Percentiles rank a stretch among this genome's conserved stretches.
Evolutionary conservation across 1,284 basidiomycete genomes (phyloP).

Genomic region (Cryptococcus maquisensis): DNA sequence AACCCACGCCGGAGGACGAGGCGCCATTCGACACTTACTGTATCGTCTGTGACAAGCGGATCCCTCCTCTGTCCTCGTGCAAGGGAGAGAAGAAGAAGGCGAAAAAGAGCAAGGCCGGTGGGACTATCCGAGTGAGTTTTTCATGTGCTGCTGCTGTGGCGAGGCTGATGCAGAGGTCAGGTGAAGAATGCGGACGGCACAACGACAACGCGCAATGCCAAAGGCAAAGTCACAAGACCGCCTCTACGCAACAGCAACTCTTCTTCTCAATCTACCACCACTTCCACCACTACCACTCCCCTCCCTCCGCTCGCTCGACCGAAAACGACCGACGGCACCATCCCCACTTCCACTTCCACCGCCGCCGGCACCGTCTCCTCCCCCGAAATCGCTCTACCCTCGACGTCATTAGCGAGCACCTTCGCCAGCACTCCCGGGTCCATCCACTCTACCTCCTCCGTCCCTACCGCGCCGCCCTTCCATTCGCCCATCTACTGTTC

Average conservation of each 20-base stretch:
- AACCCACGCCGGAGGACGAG: slow-evolving; percentile 5
- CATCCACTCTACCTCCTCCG: not conserved
- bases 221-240: slow-evolving; percentile 39
- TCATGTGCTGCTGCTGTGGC: too few relatives aligned
- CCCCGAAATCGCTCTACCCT: not conserved
- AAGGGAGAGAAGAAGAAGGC: slow-evolving; percentile 17
- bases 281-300: slow-evolving; percentile 14
- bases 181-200: slow-evolving; percentile 44
- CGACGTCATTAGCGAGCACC: slow-evolving; percentile 5
- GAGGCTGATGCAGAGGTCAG: slow-evolving; percentile 14
- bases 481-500: slow-evolving; percentile 43
- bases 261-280: slow-evolving; percentile 22
- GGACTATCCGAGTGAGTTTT: slow-evolving; percentile 39
- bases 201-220: slow-evolving; percentile 39
- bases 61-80: slow-evolving; percentile 23
- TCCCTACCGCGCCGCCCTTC: slow-evolving; percentile 6
- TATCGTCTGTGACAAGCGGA: slow-evolving; percentile 42
- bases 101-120: slow-evolving; percentile 31
- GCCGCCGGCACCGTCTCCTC: not conserved
- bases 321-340: slow-evolving; percentile 20
- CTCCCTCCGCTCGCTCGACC: slow-evolving; percentile 28
- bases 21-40: slow-evolving; percentile 38
- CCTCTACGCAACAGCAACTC: slow-evolving; percentile 28
- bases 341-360: slow-evolving; percentile 6
- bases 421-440: not conserved